Base-by-base conservation (phyloP, 139 green algal species). In the Chlamydomonas eustigma region DNA sequence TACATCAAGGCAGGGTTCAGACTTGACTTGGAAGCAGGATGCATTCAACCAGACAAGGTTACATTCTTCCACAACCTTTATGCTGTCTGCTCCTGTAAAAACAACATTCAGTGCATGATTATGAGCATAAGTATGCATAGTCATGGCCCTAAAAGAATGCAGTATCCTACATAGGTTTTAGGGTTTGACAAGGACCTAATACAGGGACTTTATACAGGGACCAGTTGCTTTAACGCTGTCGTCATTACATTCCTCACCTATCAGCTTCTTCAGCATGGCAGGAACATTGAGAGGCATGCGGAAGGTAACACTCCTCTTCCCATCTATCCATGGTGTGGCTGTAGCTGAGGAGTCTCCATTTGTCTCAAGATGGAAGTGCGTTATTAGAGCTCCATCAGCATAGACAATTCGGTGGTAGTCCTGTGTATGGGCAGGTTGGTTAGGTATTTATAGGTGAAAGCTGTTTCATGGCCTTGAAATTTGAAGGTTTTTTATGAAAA, bases 221-320 rank as follows among this genome's bases (percentile, higher is more conserved):
- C 44, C 12, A 58, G 18, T 58, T 12, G 44, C 44, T 28, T 18
- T 28, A 18, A 28, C 12, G 44, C 44, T 58, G 44, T 18, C 12
- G 18, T 58, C 12, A 58, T n/a, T n/a, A 18, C 44, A 58, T 58
- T 12, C 6, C 58, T 28, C 58, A 70, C 58, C 58, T 37, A 70
- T 70, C 6, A 70, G 18, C 24, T 32, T 37, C 58, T 70, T 70
- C 6, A 70, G 6, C 25, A 70, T 37, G 25, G 8, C 58, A 32
- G 58, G 58, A 6, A 70, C 58, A 35, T 70, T 70, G 58, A 70
- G 24, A 5, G 58, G 58, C 58, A 70, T 70, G 25, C 58, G 58
- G 58, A 70, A 70, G 25, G 58, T 37, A 5, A 70, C 58, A 37
- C 25, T 37, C 25, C 58, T 32, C 58, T 35, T 70, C 6, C 58